Evolutionary conservation across 441 rosid species (phyloP), one percentile per base, ranked within the genome.

Genomic region (Corymbia calophylla): DNA sequence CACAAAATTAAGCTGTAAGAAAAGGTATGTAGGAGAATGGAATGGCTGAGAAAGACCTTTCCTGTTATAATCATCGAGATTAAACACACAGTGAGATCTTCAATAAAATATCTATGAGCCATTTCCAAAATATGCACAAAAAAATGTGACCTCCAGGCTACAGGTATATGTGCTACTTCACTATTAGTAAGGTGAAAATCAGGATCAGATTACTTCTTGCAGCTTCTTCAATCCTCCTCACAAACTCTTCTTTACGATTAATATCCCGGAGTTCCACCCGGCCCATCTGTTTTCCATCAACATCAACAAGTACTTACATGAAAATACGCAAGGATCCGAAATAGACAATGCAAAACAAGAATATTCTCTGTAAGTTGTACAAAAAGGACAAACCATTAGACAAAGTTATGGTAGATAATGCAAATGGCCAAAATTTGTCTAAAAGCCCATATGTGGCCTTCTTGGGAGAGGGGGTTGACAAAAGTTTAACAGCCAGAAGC

Each of bases 201-300:
- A 89, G 90, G 21, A 91, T 80, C 87, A 86, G 92, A 87, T 92
- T 95, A 97, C 98, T 94, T 92, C 87, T 92, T 90, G 92, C 96
- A 6, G 98, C 97, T 89, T 95, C 99, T 89, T 93, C 94, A 89
- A 97, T 95, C 95, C 93, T 92, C 91, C 94, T 95, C 92, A 94
- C 93, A 92, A 97, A 95, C 91, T 96, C 98, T 77, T 95, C 97
- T 90, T 94, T 96, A 21, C 56, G 86, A 92, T 88, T 90, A 53
- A 95, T 96, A 53, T 95, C 98, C 32, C 92, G 90, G 48, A 97
- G 94, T 91, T 92, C 93, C 90, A 97, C 97, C 47, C 89, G 94
- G 35, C 47, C 94, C 98, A 97, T 94, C 99, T 97, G 90, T 89
- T 86, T 64, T 86, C 39, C 89, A 89, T 66, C 39, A 84, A 39